phyloP scores from a whole-genome alignment of 2,329 filamentous ascomycete genomes.

The Diaporthe caulivora region DNA sequence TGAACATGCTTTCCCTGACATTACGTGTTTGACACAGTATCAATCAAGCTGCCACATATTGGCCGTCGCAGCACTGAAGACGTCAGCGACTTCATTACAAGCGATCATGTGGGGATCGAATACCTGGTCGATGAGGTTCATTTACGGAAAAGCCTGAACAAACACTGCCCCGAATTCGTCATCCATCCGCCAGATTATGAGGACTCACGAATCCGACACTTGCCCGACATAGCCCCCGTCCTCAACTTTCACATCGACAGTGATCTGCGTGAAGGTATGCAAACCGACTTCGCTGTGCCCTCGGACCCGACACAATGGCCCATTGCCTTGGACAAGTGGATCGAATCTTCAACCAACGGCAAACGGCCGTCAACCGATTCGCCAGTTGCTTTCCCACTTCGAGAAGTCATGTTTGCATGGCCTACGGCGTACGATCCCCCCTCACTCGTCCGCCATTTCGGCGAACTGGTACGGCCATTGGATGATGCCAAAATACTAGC shows the following conservation, averaged over 20 bases:
- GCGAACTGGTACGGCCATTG: background rate
- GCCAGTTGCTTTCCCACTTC: background rate
- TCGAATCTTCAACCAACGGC: background rate
- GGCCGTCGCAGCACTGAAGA: background rate
- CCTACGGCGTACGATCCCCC: background rate
- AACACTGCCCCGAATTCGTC: background rate
- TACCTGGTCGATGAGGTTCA: background rate
- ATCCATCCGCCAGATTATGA: background rate
- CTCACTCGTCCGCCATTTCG: background rate
- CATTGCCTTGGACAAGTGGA: background rate
- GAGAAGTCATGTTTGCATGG: background rate
- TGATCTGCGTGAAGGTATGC: background rate
- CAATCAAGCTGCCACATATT: background rate
- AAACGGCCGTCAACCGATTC: background rate
- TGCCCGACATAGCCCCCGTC: background rate
- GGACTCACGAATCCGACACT: background rate
- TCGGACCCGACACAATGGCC: background rate
- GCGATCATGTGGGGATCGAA: background rate
- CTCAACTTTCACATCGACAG: background rate
- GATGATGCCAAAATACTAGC: background rate
- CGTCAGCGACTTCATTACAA: background rate
- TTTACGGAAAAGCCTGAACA: background rate
- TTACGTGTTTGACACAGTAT: background rate
- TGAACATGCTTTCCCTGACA: background rate
- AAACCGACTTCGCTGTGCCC: background rate